Evolutionary conservation across 164 flowering plant genomes (phyloP), one percentile per base, ranked within the genome.

Genomic region (Aristolochia californica): DNA sequence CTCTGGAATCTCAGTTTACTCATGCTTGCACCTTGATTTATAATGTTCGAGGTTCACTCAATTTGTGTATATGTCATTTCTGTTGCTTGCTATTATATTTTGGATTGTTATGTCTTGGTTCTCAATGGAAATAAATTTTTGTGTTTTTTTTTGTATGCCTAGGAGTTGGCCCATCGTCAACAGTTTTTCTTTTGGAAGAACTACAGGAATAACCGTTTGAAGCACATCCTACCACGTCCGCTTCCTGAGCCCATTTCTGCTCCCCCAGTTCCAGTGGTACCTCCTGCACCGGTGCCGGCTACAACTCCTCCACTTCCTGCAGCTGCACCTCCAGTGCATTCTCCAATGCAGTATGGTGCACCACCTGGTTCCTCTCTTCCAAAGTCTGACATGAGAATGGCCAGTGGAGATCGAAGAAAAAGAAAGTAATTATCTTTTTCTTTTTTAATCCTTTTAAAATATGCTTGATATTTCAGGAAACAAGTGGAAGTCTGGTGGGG

Each of bases 101-200:
- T 57, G n/a, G 22, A 5, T 50, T 22, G 27, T 22, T 13, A 3
- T 50, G 13, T 8, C 40, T 34, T 34, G 15, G 13, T 47, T 47
- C 12, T 47, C 10, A 47, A 47, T 17, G 50, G 7, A n/a, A 40
- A 11, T 11, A 13, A 44, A 9, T 43, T 13, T 34, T 34, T 25
- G 16, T 15, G 24, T 48, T 24, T 43, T 45, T 15, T 22, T 51
- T 59, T 60, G 26, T 12, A 15, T 53, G 55, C 48, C 25, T 53
- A 94, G 97, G 99, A 94, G 68, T 62, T 87, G 84, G 93, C 96
- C 12, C 97, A 94, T 63, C 79, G 99, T 70, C 96, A 94, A 66
- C 97, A 94, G 61, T 87, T 90, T 70, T 94, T 73, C 60, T 90
- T 75, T 55, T 94, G 97, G 99, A 94, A 90, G 77, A 94, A 83